Conservation (phyloP, 495 filamentous ascomycete genomes). For the Podospora sp. region DNA sequence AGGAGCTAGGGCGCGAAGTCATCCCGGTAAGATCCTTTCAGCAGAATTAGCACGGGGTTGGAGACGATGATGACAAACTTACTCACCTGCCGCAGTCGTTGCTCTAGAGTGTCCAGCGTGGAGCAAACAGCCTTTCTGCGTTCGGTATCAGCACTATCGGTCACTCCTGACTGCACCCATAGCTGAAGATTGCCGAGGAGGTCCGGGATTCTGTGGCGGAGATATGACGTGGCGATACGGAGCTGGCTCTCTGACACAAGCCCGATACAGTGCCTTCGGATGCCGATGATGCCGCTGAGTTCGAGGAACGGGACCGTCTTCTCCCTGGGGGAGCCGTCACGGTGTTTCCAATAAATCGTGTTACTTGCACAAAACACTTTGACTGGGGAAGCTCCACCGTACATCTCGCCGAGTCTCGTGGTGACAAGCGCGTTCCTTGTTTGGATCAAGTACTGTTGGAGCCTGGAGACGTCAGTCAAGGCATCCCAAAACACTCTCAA, state of each 20-base stretch:
- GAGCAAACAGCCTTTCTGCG: slow-evolving; percentile 28
- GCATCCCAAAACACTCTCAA: not conserved
- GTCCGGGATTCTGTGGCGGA: slow-evolving; percentile 37
- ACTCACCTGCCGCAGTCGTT: slow-evolving; percentile 22
- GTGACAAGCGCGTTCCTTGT: slow-evolving; percentile 38
- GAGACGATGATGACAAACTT: not conserved
- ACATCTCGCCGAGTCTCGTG: slow-evolving; percentile 25
- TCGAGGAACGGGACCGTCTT: slow-evolving; percentile 32
- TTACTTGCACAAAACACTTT: slow-evolving; percentile 46
- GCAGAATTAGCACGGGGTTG: not conserved
- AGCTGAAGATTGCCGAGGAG: slow-evolving; percentile 39
- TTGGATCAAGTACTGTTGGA: slow-evolving; percentile 34
- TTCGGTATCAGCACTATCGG: slow-evolving; percentile 36
- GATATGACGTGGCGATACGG: slow-evolving; percentile 34
- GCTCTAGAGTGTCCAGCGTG: slow-evolving; percentile 16
- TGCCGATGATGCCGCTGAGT: slow-evolving; percentile 40
- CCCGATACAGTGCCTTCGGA: slow-evolving; percentile 40
- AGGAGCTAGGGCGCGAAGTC: not conserved
- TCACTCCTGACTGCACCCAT: slow-evolving; percentile 43
- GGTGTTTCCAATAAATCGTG: slow-evolving; percentile 38
- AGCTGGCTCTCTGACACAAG: slow-evolving; percentile 44
- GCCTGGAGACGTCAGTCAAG: slow-evolving; percentile 16
- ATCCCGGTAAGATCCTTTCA: not conserved
- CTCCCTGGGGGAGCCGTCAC: slow-evolving; percentile 22
- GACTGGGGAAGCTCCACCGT: slow-evolving; percentile 27